Base-by-base conservation (phyloP, 257 asterid species). In the Asclepias syriaca region DNA sequence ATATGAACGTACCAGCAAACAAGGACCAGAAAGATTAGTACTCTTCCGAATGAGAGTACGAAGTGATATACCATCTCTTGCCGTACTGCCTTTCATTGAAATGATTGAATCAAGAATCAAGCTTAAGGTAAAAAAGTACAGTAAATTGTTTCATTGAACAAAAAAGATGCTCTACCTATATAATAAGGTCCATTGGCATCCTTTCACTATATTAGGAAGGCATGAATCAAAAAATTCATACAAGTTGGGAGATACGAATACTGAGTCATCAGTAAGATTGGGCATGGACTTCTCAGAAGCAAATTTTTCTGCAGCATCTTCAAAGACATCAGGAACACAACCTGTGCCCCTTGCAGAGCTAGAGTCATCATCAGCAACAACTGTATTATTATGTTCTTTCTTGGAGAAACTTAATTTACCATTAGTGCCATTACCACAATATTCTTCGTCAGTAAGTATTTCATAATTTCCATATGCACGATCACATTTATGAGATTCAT, bases 11-110 rank as follows among this genome's bases (percentile, higher is more conserved):
- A 94, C 99, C 93, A 94, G 81, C 66, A 94, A 85, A 77, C 91
- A 88, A 75, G 97, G 99, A 69, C 99, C 99, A 73, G 87, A 79
- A 74, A 81, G 75, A 65, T 75, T 83, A 11, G 84, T 65, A 58
- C 90, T 86, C 77, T 77, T 94, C 63, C 96, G 89, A 70, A 89
- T 72, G 46, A 94, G 97, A 11, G 99, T 94, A 29, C 88, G 96
- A 70, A 94, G 91, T 74, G 99, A 94, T 84, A 89, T 91, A 78
- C 99, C 99, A 81, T 94, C 82, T 83, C 88, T 94, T 70, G 78
- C 95, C 77, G 96, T 87, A 87, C 99, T 94, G 99, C 89, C 89
- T 92, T 89, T 87, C 97, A 89, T 83, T 83, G 82, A 85, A 81
- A 74, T 81, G 76, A 81, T 76, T 37, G 57, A 48, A 75, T 67